Conservation (phyloP, 75 land plant species). For the Cupressus sempervirens region DNA sequence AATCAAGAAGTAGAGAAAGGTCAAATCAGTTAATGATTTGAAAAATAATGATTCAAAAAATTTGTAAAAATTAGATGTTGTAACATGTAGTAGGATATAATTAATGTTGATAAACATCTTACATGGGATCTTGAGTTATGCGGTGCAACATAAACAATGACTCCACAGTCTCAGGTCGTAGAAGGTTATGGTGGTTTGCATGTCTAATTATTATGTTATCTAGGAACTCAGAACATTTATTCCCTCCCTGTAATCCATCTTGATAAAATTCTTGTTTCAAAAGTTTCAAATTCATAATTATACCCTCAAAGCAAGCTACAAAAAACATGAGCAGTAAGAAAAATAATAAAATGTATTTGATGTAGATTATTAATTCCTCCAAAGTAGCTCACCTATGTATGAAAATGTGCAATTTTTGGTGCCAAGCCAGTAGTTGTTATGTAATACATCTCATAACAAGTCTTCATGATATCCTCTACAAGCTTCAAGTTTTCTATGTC, state of each 20-base stretch:
- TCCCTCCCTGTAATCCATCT: conserved; percentile 76
- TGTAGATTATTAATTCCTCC: background rate
- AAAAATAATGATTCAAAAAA: background rate
- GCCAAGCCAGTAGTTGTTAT: conserved; percentile 93
- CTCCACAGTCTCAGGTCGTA: conserved; percentile 98
- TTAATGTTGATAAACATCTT: conserved; percentile 18
- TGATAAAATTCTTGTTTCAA: conserved; percentile 49
- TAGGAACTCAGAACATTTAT: conserved; percentile 59
- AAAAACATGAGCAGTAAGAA: background rate
- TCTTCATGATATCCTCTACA: conserved; percentile 86
- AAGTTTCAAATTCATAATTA: background rate
- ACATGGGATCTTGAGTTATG: conserved; percentile 82
- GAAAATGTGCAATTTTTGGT: conserved; percentile 94
- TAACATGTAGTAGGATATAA: conserved; percentile 8
- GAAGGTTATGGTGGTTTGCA: conserved; percentile 87
- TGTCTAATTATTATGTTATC: conserved; percentile 77
- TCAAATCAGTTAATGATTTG: background rate
- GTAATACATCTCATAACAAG: conserved; percentile 95
- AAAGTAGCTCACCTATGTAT: conserved; percentile 60
- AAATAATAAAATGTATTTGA: background rate
- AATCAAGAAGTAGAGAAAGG: background rate
- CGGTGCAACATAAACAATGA: conserved; percentile 86
- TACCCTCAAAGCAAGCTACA: background rate
- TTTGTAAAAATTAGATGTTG: background rate
- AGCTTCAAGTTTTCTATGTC: conserved; percentile 87